Base-by-base conservation (phyloP, 2,329 filamentous ascomycete genomes). In the Claviceps sp. region DNA sequence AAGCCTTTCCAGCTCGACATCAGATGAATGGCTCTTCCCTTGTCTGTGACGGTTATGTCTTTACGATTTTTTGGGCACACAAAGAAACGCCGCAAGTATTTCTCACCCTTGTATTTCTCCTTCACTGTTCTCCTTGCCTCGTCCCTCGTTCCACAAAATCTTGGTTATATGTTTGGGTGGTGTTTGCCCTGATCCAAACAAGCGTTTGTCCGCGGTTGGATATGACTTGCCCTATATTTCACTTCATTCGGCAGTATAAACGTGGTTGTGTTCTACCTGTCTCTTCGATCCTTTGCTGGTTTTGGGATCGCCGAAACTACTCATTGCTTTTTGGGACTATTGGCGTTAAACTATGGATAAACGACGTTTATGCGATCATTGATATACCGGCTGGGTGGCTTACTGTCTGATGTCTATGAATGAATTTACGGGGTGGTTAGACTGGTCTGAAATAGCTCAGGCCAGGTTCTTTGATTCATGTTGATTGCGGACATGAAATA, bases 1-100 rank as follows among this genome's bases (percentile, higher is more conserved):
- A 91, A 91, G 69, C 85, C 85, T 43, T 90, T 93, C 67, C 85
- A 90, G 69, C 74, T 93, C 63, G 86, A 91, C 63, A 84, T 93
- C 8, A 56, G 55, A 56, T 59, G 52, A 56, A 26, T 22, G 37
- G 16, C 45, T 16, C 30, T 22, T 37, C 14, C 34, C 20, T 30
- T 34, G 30, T 34, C 30, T 43, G 50, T 54, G 53, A 54, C 50
- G 50, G 53, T 48, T 52, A 52, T 34, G 30, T 34, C 30, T 11
- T 34, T 11, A 34, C 9, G 9, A 34, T 11, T 34, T 11, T 34
- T 34, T 11, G 9, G 30, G 3, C 30, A 48, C 34, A n/a, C 38
- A 37, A 26, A 3, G 22, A 9, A 24, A 30, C 9, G 22, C 22
- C 14, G 37, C 34, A 38, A 30, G 38, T 30, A 42, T 40, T 2